These are phyloP conservation scores for Xylariaceae sp. DNA, from an alignment of 2,329 filamentous ascomycete species.

Conservation along the genomic window DNA sequence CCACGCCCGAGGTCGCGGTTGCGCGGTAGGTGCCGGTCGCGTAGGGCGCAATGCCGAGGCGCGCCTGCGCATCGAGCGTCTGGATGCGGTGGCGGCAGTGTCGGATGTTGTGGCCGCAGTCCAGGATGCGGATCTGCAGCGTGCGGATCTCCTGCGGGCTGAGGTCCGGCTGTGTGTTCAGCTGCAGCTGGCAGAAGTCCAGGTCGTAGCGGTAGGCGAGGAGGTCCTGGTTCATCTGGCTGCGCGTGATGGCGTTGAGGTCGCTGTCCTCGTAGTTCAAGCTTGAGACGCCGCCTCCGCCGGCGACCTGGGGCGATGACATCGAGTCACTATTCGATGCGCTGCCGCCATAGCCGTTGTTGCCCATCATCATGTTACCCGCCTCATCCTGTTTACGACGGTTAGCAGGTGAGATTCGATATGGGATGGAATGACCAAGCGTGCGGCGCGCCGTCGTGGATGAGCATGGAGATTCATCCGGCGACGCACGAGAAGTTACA, in stretches of 20 bases:
- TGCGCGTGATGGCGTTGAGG: conserved; percentile 30
- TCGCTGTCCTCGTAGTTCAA: conserved; percentile 29
- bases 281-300: not conserved
- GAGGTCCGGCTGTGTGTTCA: conserved; percentile 31
- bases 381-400: conserved; percentile 3
- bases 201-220: conserved; percentile 39
- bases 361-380: conserved; percentile 2
- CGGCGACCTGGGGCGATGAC: not conserved
- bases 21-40: not conserved
- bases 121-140: conserved; percentile 39
- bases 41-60: conserved; percentile 13
- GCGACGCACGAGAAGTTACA: not conserved
- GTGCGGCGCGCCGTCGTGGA: not conserved
- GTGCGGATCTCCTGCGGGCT: conserved; percentile 39
- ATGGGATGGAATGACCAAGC: not conserved
- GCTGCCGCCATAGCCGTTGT: conserved; percentile 5
- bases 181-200: conserved; percentile 37
- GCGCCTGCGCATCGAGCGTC: conserved; percentile 32
- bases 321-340: not conserved
- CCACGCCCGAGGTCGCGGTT: not conserved
- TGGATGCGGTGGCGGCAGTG: conserved; percentile 39
- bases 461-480: not conserved
- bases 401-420: conserved; percentile 2
- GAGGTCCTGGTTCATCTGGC: conserved; percentile 40
- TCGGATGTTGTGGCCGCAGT: conserved; percentile 42